Evolutionary conservation across 1,139 yeast species (phyloP).

Genomic region (Zygosaccharomyces pseudobailii): DNA sequence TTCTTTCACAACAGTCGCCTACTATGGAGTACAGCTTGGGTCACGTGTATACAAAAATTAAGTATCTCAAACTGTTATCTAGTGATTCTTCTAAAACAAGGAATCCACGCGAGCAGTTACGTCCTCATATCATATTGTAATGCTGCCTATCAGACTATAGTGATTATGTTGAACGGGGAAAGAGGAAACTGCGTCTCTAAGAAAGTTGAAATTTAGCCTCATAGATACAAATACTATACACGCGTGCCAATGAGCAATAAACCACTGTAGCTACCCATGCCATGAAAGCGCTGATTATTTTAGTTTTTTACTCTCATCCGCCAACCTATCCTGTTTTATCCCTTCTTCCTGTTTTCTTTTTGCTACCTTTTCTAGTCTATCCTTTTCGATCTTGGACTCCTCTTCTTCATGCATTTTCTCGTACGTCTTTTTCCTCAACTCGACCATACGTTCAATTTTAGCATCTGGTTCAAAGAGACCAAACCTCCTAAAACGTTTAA

Average conservation of each 20-base stretch:
- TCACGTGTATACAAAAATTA: too few relatives aligned
- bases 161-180: too few relatives aligned
- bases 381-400: slow-evolving; percentile 9
- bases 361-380: slow-evolving; percentile 11
- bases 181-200: too few relatives aligned
- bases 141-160: too few relatives aligned
- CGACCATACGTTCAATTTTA: slow-evolving; percentile 37
- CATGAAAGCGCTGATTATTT: slow-evolving; percentile 1
- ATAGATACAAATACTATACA: not conserved
- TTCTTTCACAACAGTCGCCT: too few relatives aligned
- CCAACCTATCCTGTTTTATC: slow-evolving; percentile 6
- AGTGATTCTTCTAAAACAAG: too few relatives aligned
- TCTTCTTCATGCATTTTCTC: slow-evolving; percentile 3
- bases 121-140: too few relatives aligned
- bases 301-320: slow-evolving; percentile 12
- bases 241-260: too few relatives aligned
- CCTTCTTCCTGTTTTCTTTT: slow-evolving; percentile 9
- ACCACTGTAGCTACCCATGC: not conserved
- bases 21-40: too few relatives aligned
- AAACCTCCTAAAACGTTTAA: slow-evolving; percentile 48
- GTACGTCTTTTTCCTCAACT: slow-evolving; percentile 31
- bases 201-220: not conserved
- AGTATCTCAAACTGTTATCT: too few relatives aligned
- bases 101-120: too few relatives aligned
- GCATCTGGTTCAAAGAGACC: slow-evolving; percentile 54